phyloP scores from a whole-genome alignment of 768 basidiomycete species.

The Mrakia blollopis region DNA sequence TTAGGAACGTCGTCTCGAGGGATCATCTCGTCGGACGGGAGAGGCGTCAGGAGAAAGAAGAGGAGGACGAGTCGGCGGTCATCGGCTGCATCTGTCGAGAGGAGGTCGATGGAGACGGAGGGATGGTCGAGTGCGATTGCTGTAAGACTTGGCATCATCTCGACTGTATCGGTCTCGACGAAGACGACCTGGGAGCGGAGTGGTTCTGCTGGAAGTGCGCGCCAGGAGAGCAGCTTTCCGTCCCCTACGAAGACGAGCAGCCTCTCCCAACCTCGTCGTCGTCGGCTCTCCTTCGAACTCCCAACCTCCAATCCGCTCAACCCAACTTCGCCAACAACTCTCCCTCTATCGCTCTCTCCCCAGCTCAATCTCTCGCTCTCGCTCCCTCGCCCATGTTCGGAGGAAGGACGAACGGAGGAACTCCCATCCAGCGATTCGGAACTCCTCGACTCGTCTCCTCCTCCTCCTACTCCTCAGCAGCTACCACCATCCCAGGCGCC shows the following conservation, averaged over 20 bases:
- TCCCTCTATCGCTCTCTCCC: constrained; percentile 9
- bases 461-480: constrained; percentile 3
- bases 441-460: constrained; percentile 10
- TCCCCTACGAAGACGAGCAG: constrained; percentile 7
- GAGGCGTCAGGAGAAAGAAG: not conserved
- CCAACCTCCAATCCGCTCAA: constrained; percentile 10
- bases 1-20: constrained; percentile 1
- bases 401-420: not conserved
- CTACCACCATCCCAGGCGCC: not conserved
- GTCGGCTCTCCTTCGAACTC: constrained; percentile 14
- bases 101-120: constrained; percentile 21
- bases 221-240: constrained; percentile 19
- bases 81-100: constrained; percentile 28
- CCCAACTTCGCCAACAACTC: not conserved
- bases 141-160: constrained; percentile 27
- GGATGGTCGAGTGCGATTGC: constrained; percentile 28
- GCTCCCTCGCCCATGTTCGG: constrained; percentile 14
- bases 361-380: constrained; percentile 1
- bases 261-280: not conserved
- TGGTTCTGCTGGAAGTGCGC: constrained; percentile 32
- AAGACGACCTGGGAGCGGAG: constrained; percentile 24
- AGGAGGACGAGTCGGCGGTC: not conserved
- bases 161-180: constrained; percentile 18
- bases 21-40: not conserved
- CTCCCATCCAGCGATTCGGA: constrained; percentile 13